Evolutionary conservation across 2,329 filamentous ascomycete genomes (phyloP), one percentile per base, ranked within the genome.

Genomic region (Aureobasidium leucospermi): DNA sequence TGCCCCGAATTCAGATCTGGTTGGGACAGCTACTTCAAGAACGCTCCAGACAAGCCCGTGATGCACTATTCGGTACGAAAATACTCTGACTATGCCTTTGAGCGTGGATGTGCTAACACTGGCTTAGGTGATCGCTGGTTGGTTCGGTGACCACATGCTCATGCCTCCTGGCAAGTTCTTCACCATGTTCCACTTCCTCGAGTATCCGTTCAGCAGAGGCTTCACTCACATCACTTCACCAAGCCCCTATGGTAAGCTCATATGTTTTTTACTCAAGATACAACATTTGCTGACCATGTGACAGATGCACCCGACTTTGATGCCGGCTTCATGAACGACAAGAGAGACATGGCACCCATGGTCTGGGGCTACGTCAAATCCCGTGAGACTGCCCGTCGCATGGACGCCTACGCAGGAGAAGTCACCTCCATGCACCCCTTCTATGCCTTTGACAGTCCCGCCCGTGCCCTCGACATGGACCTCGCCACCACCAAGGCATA

Each of bases 1-100:
- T 89, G 84, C 49, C 83, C 84, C 10, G 85, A 90, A 57, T 93
- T 93, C 77, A 81, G 80, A 47, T 80, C 82, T 6, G 87, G 88
- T 2, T 93, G 88, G 87, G 84, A 92, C 66, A 85, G 82, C 58
- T 92, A 93, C 76, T 93, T 92, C 74, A 88, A 90, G 77, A 75
- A 92, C 70, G 91, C 91, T 77, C 87, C 87, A 1, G 88, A 92
- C 73, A 92, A 92, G 79, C 89, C 88, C 0, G 88, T 92, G 45
- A 92, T 92, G 88, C 89, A 92, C 70, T 92, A 92, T 74, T 87
- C 81, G 1, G 83, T 23, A 23, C 23, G 23, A 23, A 2, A 2
- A 23, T 2, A 23, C 23, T 23, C 2, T 2, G 23, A 23, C 23
- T 23, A 2, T 23, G 23, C 23, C 23, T 23, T 23, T 23, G 23